These are phyloP conservation scores for Conidiobolus coronatus DNA, from an alignment of 371 early-diverging fungal species.

Conservation along the genomic window DNA sequence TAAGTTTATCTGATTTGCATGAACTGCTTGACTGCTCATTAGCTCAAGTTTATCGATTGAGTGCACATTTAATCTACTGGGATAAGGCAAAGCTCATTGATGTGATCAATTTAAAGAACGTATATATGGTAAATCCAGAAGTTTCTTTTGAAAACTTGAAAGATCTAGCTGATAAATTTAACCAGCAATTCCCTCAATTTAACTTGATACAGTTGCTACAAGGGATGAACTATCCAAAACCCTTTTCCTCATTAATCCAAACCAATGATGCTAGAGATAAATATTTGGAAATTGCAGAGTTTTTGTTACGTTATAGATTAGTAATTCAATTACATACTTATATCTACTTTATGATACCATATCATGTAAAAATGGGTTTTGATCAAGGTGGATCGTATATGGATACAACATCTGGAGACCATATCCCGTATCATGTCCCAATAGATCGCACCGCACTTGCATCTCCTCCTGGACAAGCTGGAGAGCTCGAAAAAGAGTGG, in stretches of 20 bases:
- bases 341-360: constrained; percentile 34
- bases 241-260: constrained; percentile 34
- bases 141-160: constrained; percentile 16
- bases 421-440: constrained; percentile 3
- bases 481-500: constrained; percentile 21
- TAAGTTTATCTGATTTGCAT: constrained; percentile 55
- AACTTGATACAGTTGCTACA: constrained; percentile 45
- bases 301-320: constrained; percentile 46
- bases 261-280: constrained; percentile 34
- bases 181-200: constrained; percentile 30
- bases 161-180: constrained; percentile 24
- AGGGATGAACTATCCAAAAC: constrained; percentile 45
- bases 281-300: constrained; percentile 61
- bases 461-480: constrained; percentile 18
- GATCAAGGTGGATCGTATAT: constrained; percentile 18
- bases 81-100: constrained; percentile 66
- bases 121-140: constrained; percentile 49
- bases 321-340: constrained; percentile 71
- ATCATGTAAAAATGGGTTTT: constrained; percentile 20
- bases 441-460: constrained; percentile 14
- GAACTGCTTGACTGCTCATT: constrained; percentile 63
- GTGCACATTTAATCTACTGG: constrained; percentile 83
- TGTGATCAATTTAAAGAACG: constrained; percentile 46
- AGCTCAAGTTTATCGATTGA: constrained; percentile 66
- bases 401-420: constrained; percentile 6